Evolutionary conservation across 257 asterid species (phyloP), one percentile per base, ranked within the genome.

Genomic region (Mitragyna speciosa): DNA sequence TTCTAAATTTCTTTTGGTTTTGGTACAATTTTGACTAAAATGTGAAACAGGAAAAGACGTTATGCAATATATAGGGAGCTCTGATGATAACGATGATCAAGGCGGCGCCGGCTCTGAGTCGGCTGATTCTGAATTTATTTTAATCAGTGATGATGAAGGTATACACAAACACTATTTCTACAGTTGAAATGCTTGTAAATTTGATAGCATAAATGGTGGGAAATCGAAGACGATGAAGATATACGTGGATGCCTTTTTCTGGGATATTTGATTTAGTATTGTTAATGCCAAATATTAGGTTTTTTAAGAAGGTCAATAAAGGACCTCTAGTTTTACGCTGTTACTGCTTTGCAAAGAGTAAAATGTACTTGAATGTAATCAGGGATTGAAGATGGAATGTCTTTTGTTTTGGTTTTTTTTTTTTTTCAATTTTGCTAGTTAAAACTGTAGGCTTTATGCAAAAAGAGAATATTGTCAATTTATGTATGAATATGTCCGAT

Each of bases 11-110:
- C 19, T 67, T 14, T 67, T 64, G 69, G 52, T 64, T 22, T 24
- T 56, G 61, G 59, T 36, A 3, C 22, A 56, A 70, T 36, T 43
- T 58, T 59, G 70, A 7, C 43, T 58, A 6, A 24, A 24, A 68
- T 69, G 22, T 45, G 24, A 22, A 56, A 26, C 80, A 81, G 84
- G 84, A 24, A 65, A 75, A n/a, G 33, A 68, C 17, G 45, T 75
- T 48, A 10, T 65, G 68, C 36, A 54, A 12, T 41, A 22, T 28
- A 76, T 51, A 12, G 76, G 33, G 26, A 68, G 59, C 76, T 51
- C n/a, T 26, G 75, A 24, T 22, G 51, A 66, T 56, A 79, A 36
- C 39, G 39, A 66, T n/a, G 49, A n/a, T 24, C 41, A 63, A 45
- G 61, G 7, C 24, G 19, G 39, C 20, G n/a, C n/a, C n/a, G 61